Base-by-base conservation (phyloP, 179 eudicot species). In the Carnegiea gigantea region DNA sequence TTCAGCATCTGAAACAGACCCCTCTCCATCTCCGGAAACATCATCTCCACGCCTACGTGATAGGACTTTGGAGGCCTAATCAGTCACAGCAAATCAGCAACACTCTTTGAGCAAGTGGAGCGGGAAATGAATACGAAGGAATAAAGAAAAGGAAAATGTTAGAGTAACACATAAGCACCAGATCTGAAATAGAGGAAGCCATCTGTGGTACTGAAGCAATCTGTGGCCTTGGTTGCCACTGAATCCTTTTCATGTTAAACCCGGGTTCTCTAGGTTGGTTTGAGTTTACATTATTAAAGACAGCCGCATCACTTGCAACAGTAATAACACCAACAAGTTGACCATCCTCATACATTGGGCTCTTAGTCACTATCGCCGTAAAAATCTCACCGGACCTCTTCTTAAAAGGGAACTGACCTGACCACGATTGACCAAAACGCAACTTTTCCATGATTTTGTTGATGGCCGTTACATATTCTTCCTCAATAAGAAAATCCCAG, bases 361-460 rank as follows among this genome's bases (percentile, higher is more conserved):
- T 91, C 85, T 90, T 88, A 51, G 92, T 91, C 85, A 94, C 91
- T 46, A 91, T 46, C 73, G 92, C 93, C 95, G 90, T 87, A 75
- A 90, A 92, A 71, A 76, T 80, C 90, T 88, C 88, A 71, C 97
- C 94, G 1, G 92, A 88, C 82, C 86, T 85, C 89, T 87, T 91
- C 89, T 83, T 91, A 53, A 87, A 88, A 83, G 94, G 97, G 85
- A 91, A 91, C 86, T 90, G 98, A 86, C 97, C 97, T 38, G 98
- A 88, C 98, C 98, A 94, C 64, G 91, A 89, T 65, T 86, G 88
- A 57, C 93, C 97, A 49, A 43, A 68, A 71, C 85, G 80, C 88
- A 94, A 40, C 84, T 81, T 85, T 77, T 90, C 89, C 86, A 83
- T 81, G 80, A 90, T 85, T 77, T 77, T 82, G 17, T 86, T 82